A percentile compares a stretch with the other conserved stretches of the same genome.
Conservation (phyloP, 345 rosid species). For the Carallia brachiata region DNA sequence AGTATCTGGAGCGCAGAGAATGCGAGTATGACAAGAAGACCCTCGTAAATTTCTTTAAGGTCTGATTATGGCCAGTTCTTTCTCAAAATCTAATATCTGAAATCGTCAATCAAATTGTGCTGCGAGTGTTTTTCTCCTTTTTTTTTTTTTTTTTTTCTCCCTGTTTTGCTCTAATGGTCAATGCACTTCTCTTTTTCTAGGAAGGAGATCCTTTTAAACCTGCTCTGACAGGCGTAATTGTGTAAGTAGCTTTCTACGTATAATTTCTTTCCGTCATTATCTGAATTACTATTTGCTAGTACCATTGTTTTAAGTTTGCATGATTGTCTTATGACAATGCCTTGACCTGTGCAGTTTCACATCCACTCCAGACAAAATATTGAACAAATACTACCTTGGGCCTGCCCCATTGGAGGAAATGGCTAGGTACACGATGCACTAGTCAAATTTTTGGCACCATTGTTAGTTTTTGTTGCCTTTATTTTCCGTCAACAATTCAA, state of each 20-base stretch:
- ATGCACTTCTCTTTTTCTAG: constrained; percentile 26
- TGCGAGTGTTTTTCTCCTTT: no score
- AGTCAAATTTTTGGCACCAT: neutral
- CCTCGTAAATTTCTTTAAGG: constrained; percentile 75
- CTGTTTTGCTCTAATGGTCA: no score
- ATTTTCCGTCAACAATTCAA: neutral
- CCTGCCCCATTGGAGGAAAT: constrained; percentile 93
- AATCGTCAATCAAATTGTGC: neutral
- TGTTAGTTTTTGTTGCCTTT: no score
- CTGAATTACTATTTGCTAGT: no score
- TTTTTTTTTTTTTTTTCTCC: no score
- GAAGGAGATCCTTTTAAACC: constrained; percentile 62
- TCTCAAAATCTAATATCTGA: neutral
- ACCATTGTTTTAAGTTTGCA: neutral
- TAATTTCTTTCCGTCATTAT: no score
- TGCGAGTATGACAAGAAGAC: constrained; percentile 91
- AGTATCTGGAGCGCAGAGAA: constrained; percentile 93
- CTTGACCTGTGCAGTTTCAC: constrained; percentile 72
- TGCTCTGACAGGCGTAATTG: constrained; percentile 68
- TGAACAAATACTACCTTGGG: constrained; percentile 90
- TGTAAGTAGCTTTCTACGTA: constrained; percentile 72
- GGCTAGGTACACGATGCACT: constrained; percentile 56
- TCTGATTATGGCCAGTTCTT: constrained; percentile 22
- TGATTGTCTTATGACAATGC: neutral
- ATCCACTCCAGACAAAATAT: constrained; percentile 77